phyloP scores from a whole-genome alignment of 192 early-diverging fungal genomes.

The Gryganskiella cystojenkinii region DNA sequence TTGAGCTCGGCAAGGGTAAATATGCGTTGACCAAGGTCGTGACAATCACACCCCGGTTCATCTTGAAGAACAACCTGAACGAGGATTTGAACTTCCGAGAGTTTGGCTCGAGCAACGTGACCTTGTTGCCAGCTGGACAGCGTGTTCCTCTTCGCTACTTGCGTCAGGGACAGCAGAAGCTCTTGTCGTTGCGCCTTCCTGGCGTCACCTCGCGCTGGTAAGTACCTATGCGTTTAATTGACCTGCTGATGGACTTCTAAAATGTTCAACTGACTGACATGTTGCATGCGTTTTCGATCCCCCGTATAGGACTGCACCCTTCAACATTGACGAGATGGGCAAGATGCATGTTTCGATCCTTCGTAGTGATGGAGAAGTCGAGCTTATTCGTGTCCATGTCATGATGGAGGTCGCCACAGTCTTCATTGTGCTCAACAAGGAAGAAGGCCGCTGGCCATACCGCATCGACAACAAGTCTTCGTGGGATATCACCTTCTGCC shows the following conservation, averaged over 20 bases:
- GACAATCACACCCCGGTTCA: constrained; percentile 90
- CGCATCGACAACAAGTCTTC: constrained; percentile 81
- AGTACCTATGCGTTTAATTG: neutral
- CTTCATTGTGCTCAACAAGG: constrained; percentile 84
- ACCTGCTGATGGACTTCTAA: neutral
- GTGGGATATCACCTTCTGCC: constrained; percentile 81
- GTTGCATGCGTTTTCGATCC: neutral
- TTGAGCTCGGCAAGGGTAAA: constrained; percentile 92
- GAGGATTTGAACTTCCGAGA: constrained; percentile 82
- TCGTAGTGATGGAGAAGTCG: constrained; percentile 65
- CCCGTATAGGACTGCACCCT: constrained; percentile 74
- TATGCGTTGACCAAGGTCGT: constrained; percentile 88
- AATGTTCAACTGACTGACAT: neutral
- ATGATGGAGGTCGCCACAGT: constrained; percentile 92
- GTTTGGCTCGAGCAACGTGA: constrained; percentile 62
- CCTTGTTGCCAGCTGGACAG: constrained; percentile 60
- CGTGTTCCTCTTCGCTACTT: constrained; percentile 77
- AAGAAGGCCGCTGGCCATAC: constrained; percentile 90
- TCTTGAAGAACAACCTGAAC: constrained; percentile 84
- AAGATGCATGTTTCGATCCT: constrained; percentile 83
- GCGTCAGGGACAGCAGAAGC: constrained; percentile 67
- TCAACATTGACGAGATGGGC: constrained; percentile 90
- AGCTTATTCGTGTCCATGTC: constrained; percentile 84
- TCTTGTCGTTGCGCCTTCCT: constrained; percentile 74
- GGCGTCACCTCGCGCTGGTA: constrained; percentile 79